Evolutionary conservation across 495 filamentous ascomycete genomes (phyloP), one percentile per base, ranked within the genome.

Genomic region (Xylaria sp.): DNA sequence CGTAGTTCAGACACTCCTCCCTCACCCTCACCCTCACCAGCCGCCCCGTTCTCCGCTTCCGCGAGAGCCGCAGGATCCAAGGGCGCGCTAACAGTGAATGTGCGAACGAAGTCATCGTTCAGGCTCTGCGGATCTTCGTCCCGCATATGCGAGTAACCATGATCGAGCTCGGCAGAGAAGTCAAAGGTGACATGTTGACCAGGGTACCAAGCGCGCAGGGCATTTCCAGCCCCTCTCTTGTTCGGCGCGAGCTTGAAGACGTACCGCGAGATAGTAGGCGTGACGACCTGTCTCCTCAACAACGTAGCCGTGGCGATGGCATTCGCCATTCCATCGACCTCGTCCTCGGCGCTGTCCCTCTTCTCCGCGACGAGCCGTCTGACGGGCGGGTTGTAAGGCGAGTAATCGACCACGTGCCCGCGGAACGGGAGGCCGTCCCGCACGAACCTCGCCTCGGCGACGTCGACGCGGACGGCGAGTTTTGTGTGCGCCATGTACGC

Each of bases 71-170:
- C 21, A 2, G 46, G 31, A 15, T 73, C 59, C 0, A 78, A 80
- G 5, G 89, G 87, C 31, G 82, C 77, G 2, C 86, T 92, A 6
- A 95, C 84, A 4, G 92, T 96, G 75, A 96, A 96, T 0, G 93
- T 95, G 44, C 93, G 84, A 24, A 94, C 81, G 73, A 89, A 95
- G 75, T 97, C 92, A 72, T 96, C 93, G 72, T 96, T 97, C 53
- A 96, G 76, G 72, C 88, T 91, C 72, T 83, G 83, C 17, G 93
- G 93, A 69, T 95, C 93, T 48, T 89, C 87, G 67, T 95, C 90
- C 1, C 89, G 82, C 93, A 96, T 96, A 76, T 96, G 93, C 61
- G 83, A 87, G 76, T 92, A 97, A 5, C 93, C 93, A 57, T 84
- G 77, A 69, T 91, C 86, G 4, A 95, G 80, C 72, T 93, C 88